Percentiles rank a stretch among this genome's conserved stretches.
Conservation (phyloP, 208 protist species). For the Borovskyia barvae region DNA sequence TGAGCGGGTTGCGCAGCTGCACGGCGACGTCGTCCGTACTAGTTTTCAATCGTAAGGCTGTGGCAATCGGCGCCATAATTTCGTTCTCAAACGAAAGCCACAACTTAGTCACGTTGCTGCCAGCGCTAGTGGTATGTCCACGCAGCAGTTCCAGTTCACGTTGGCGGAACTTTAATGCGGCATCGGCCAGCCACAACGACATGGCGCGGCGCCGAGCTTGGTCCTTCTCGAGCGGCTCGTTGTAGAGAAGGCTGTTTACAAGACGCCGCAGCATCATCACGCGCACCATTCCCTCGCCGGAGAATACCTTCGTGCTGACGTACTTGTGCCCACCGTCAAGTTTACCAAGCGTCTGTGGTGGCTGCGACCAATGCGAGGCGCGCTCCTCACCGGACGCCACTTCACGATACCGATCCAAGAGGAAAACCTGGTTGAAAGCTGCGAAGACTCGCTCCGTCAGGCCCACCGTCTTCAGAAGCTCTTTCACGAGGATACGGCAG, state of each 20-base stretch:
- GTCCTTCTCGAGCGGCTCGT: slow-evolving; percentile 23
- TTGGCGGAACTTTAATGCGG: slow-evolving; percentile 8
- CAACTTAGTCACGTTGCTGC: slow-evolving; percentile 15
- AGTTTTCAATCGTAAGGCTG: neutral
- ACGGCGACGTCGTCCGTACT: slow-evolving; percentile 1
- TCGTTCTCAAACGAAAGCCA: slow-evolving; percentile 13
- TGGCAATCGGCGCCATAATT: slow-evolving; percentile 5
- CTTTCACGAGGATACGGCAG: slow-evolving; percentile 39
- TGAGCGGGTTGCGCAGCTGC: slow-evolving; percentile 42
- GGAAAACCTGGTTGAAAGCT: slow-evolving; percentile 47
- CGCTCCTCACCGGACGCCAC: slow-evolving; percentile 24
- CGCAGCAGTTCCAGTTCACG: slow-evolving; percentile 17
- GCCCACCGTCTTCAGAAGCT: slow-evolving; percentile 41
- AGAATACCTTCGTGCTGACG: slow-evolving; percentile 15
- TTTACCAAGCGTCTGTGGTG: slow-evolving; percentile 19
- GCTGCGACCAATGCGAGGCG: slow-evolving; percentile 33
- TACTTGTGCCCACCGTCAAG: neutral
- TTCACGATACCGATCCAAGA: slow-evolving; percentile 46
- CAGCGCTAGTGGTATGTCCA: slow-evolving; percentile 13
- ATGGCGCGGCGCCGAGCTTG: slow-evolving; percentile 22
- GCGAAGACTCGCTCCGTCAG: slow-evolving; percentile 49
- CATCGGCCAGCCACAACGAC: slow-evolving; percentile 8
- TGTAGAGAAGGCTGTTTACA: slow-evolving; percentile 19
- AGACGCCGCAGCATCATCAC: slow-evolving; percentile 34
- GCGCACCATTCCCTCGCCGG: slow-evolving; percentile 15